Percentiles rank a stretch among this genome's conserved stretches.
These are phyloP conservation scores for Coniosporium apollinis DNA, from an alignment of 495 filamentous ascomycete genomes.

Conservation along the genomic window DNA sequence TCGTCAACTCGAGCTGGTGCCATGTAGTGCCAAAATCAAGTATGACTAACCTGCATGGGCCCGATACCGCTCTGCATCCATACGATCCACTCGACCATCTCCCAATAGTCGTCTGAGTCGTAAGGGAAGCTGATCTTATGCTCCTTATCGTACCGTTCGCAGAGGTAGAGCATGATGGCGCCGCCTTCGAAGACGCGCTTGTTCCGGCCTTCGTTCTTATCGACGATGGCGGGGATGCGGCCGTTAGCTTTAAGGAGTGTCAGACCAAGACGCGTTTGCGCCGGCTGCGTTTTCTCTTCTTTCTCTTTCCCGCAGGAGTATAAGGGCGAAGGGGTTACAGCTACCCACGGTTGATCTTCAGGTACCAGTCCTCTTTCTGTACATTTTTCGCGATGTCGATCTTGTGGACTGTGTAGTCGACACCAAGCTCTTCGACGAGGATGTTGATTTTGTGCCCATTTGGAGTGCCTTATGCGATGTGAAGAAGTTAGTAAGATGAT, in stretches of 20 bases:
- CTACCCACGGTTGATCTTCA: conserved; percentile 13
- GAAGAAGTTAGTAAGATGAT: too few relatives aligned
- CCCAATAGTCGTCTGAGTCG: conserved; percentile 27
- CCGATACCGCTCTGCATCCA: conserved; percentile 52
- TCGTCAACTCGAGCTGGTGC: neutral
- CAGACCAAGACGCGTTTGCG: too few relatives aligned
- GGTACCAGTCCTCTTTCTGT: conserved; percentile 14
- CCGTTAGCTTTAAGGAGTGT: conserved; percentile 8
- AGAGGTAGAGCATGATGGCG: conserved; percentile 32
- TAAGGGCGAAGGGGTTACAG: too few relatives aligned
- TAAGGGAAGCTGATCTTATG: conserved; percentile 28
- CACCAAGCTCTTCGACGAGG: conserved; percentile 12
- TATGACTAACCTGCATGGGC: conserved; percentile 46
- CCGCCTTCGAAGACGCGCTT: conserved; percentile 33
- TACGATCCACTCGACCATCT: conserved; percentile 30
- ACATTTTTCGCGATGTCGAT: conserved; percentile 13
- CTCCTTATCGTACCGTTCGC: conserved; percentile 29
- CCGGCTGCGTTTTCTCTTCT: too few relatives aligned
- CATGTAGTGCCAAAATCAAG: neutral
- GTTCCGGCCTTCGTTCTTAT: conserved; percentile 5
- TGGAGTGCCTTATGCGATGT: conserved; percentile 9
- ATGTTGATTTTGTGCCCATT: conserved; percentile 14
- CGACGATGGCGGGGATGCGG: conserved; percentile 14
- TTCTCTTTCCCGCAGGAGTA: too few relatives aligned
- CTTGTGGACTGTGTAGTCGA: conserved; percentile 10